These are phyloP conservation scores for Solanum pimpinellifolium DNA, from an alignment of 257 asterid species.

Conservation along the genomic window DNA sequence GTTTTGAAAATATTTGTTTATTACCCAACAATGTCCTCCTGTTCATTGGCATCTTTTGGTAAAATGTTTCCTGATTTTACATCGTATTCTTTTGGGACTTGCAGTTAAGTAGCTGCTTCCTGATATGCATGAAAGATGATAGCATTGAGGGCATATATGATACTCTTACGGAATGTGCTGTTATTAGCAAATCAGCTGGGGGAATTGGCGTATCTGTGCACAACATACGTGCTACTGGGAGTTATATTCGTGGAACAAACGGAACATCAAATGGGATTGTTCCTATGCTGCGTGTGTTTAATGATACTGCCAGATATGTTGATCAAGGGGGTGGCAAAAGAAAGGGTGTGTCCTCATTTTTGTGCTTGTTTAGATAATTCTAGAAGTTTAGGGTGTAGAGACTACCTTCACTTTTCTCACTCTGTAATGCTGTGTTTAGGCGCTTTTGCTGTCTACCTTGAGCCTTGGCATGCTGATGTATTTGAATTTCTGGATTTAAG, in stretches of 20 bases:
- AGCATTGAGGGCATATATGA: conserved; percentile 96
- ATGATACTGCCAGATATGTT: conserved; percentile 93
- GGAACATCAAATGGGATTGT: conserved; percentile 94
- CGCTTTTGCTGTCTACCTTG: conserved; percentile 96
- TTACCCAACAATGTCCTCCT: background rate
- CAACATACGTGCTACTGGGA: conserved; percentile 93
- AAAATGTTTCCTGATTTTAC: background rate
- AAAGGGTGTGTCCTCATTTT: conserved; percentile 40
- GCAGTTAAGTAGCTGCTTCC: conserved; percentile 95
- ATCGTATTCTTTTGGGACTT: background rate
- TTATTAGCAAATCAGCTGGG: conserved; percentile 96
- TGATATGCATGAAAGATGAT: conserved; percentile 94
- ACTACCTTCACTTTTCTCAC: background rate
- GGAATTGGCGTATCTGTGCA: conserved; percentile 92
- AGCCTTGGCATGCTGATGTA: conserved; percentile 97
- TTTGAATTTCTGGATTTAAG: conserved; percentile 83
- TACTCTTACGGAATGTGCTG: conserved; percentile 95
- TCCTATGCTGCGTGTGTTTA: conserved; percentile 92
- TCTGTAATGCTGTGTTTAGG: conserved; percentile 28
- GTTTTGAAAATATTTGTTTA: background rate
- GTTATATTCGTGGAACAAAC: conserved; percentile 96
- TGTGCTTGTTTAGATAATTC: background rate
- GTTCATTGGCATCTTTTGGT: background rate
- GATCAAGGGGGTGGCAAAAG: conserved; percentile 99
- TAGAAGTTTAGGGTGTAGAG: background rate